Base-by-base conservation (phyloP, 345 rosid genomes). In the Dipteronia dyeriana region DNA sequence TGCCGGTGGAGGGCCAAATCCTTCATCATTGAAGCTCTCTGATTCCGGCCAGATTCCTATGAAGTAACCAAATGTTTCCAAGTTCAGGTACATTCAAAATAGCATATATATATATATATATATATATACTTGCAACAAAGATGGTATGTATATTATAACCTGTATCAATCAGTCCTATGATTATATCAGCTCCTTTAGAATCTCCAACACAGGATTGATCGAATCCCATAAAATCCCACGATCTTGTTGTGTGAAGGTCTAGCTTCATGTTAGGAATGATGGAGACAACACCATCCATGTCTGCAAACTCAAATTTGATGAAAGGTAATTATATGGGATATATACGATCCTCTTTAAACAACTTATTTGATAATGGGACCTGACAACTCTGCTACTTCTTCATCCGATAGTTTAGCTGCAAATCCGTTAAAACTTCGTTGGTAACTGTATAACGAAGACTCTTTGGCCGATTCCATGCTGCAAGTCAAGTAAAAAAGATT, bases 1-100 rank as follows among this genome's bases (percentile, higher is more conserved):
- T 9, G 79, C 38, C 1, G 86, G 82, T 13, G 81, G 74, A 43
- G 83, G 60, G 16, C 77, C 71, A 72, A 71, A 75, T 56, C 74
- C 76, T 19, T 39, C 25, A 26, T 79, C 82, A 1, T 20, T 79
- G 68, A 82, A 82, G 74, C 85, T 82, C 2, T 45, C 61, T 2
- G 79, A 71, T 75, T 82, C 85, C 1, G 81, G 83, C 85, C 81
- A 83, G 53, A 79, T 71, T 79, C 83, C 85, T 76, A 25, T 8
- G 71, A 8, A 10, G 23, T 56, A 56, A 56, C 61, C 23, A 20
- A 56, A 17, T 56, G 22, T 20, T 17, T 56, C 10, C 61, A 56
- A 4, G 61, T 56, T 20, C 61, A 56, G 61, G 61, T 56, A 56
- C 11, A 20, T 56, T 3, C 61, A 56, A 14, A 49, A 49, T 49